Conservation (phyloP, 108 stramenopile species). For the Nannochloropsis gaditana region DNA sequence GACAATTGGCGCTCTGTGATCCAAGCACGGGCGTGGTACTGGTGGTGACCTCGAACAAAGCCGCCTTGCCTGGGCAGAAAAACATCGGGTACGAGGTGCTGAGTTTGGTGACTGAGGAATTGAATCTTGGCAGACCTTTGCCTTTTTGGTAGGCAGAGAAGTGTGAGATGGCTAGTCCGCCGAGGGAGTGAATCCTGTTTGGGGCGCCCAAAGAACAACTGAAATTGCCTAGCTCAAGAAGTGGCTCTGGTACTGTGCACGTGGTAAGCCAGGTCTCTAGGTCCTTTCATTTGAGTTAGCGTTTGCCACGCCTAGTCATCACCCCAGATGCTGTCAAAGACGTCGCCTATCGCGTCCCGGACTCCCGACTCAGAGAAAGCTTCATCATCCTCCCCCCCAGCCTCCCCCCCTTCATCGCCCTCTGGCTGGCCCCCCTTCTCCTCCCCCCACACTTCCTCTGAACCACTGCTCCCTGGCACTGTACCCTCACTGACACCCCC, state of each 20-base stretch:
- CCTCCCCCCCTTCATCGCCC: not conserved
- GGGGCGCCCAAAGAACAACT: no score
- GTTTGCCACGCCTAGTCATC: not conserved
- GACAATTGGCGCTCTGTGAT: not conserved
- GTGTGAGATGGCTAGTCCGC: not conserved
- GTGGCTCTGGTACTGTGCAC: no score
- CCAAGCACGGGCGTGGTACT: conserved; percentile 16
- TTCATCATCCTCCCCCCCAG: conserved; percentile 24
- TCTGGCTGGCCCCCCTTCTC: not conserved
- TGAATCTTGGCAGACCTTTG: not conserved
- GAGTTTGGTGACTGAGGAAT: conserved; percentile 1
- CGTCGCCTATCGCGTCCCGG: not conserved
- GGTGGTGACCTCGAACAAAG: not conserved
- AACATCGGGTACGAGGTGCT: conserved; percentile 14
- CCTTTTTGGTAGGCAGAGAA: not conserved
- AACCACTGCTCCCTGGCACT: not conserved
- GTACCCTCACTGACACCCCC: no score
- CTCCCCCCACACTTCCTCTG: not conserved
- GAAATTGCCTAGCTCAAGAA: no score
- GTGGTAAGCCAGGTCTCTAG: no score
- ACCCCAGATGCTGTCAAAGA: not conserved
- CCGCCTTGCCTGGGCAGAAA: conserved; percentile 9
- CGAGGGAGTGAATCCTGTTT: no score
- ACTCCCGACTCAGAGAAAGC: not conserved
- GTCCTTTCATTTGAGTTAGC: no score